Evolutionary conservation across 768 basidiomycete genomes (phyloP).

Genomic region (Phylloporus sp.): DNA sequence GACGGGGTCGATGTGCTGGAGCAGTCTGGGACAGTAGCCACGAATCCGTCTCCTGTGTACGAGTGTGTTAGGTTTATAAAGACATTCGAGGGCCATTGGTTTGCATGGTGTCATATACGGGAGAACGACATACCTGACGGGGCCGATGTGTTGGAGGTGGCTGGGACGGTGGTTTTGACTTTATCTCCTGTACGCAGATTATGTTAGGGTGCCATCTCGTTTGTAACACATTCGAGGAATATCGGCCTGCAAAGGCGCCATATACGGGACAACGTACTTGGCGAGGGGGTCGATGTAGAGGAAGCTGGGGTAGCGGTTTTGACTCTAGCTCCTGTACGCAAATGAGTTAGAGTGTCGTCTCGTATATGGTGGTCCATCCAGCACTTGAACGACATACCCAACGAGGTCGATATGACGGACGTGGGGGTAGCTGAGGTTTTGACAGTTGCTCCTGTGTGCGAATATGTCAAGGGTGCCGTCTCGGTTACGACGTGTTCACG

Average conservation of each 20-base stretch:
- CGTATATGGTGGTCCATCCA: no score
- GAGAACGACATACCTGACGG: slow-evolving; percentile 15
- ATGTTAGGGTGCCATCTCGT: slow-evolving; percentile 2
- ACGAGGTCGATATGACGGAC: slow-evolving; percentile 13
- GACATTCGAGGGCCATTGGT: no score
- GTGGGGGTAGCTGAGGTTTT: slow-evolving; percentile 13
- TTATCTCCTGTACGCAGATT: slow-evolving; percentile 9
- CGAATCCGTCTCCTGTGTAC: no score
- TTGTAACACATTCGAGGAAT: slow-evolving; percentile 1
- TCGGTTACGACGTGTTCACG: no score
- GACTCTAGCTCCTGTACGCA: slow-evolving; percentile 10
- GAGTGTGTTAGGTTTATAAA: no score
- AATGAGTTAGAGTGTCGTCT: not conserved
- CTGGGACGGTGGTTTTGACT: slow-evolving; percentile 8
- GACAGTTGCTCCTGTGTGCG: slow-evolving; percentile 10
- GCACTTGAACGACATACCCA: slow-evolving; percentile 16
- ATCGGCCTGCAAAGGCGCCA: not conserved
- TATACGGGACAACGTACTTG: slow-evolving; percentile 13
- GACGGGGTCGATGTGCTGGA: no score
- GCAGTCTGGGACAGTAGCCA: no score
- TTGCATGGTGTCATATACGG: no score
- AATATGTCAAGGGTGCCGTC: slow-evolving; percentile 1
- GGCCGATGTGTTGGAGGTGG: slow-evolving; percentile 15
- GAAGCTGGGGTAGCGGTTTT: slow-evolving; percentile 14
- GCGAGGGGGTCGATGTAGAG: slow-evolving; percentile 10